phyloP scores from a whole-genome alignment of 1,284 basidiomycete species.

The Malassezia arunalokei region DNA sequence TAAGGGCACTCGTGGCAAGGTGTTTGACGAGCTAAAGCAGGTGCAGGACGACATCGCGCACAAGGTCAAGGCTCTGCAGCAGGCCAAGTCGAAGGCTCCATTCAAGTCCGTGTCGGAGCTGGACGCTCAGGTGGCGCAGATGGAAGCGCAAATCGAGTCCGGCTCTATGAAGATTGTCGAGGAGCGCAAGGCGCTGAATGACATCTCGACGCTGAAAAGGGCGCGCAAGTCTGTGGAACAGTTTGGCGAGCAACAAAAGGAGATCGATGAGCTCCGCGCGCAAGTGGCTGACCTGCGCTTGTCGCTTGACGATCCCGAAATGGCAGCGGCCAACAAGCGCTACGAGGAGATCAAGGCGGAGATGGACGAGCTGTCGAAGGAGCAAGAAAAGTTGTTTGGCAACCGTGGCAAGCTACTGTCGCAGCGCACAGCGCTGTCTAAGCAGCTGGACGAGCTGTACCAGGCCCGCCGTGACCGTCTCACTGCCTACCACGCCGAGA shows the following conservation, averaged over 20 bases:
- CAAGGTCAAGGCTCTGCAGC: slow-evolving; percentile 84
- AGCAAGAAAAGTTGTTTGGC: slow-evolving; percentile 72
- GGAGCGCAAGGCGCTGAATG: slow-evolving; percentile 83
- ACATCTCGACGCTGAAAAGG: slow-evolving; percentile 59
- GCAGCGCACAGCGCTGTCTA: slow-evolving; percentile 63
- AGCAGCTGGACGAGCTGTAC: slow-evolving; percentile 57
- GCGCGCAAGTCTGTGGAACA: slow-evolving; percentile 32
- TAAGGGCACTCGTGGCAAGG: slow-evolving; percentile 65
- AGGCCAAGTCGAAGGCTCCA: slow-evolving; percentile 65
- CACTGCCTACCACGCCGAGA: slow-evolving; percentile 33
- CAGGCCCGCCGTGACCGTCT: slow-evolving; percentile 61
- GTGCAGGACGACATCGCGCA: slow-evolving; percentile 69
- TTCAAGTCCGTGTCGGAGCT: slow-evolving; percentile 80
- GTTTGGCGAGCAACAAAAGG: slow-evolving; percentile 53
- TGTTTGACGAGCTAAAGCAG: slow-evolving; percentile 68
- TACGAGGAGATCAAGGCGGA: slow-evolving; percentile 74
- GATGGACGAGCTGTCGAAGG: slow-evolving; percentile 72
- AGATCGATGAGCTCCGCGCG: slow-evolving; percentile 68
- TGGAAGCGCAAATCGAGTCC: slow-evolving; percentile 75
- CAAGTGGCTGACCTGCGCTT: slow-evolving; percentile 67
- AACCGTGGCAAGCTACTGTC: slow-evolving; percentile 72
- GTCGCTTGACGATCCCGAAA: slow-evolving; percentile 80
- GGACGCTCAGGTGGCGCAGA: slow-evolving; percentile 62
- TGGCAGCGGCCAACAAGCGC: slow-evolving; percentile 66
- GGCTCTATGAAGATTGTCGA: slow-evolving; percentile 85